Base-by-base conservation (phyloP, 2,329 filamentous ascomycete species). In the Penicillium sp. region DNA sequence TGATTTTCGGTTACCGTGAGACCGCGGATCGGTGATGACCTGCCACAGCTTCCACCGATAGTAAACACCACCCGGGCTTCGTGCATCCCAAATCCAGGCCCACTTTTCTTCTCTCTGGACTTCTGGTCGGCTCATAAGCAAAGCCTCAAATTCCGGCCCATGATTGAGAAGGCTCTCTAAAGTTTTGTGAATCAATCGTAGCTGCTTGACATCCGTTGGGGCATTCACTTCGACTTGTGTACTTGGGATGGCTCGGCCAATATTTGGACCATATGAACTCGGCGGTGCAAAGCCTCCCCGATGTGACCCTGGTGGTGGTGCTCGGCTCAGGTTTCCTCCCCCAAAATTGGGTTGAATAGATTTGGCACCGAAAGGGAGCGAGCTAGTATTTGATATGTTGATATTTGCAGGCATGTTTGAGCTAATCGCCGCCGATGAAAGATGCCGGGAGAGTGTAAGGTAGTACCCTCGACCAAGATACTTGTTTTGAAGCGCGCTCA, bases 21-120 rank as follows among this genome's bases (percentile, higher is more conserved):
- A 74, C 3, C 81, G 77, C 1, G 81, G 80, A 4, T 87, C 87
- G 1, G 89, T 92, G n/a, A 93, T 79, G 8, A 93, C 82, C 64
- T 94, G 87, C 90, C 92, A 97, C 40, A 97, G 69, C 40, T 91
- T 86, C 89, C 91, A 97, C 39, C 94, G 87, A 72, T 97, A 97
- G 83, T 92, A 99, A 14, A 95, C 84, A 14, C 89, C 93, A 23
- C 86, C 92, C 58, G 82, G 80, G 66, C 87, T 92, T 61, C 87
- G 83, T 18, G 92, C 83, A 71, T 97, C 89, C 87, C 91, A 99
- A 5, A 99, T 80, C 90, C 92, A 99, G 0, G 92, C 89, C 87
- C 93, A 97, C 61, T 88, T 92, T 71, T 96, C 90, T 55, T 96
- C 90, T 36, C 82, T 83, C 69, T 96, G 91, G 1, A 97, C 89